Percentiles rank a stretch among this genome's conserved stretches.
Evolutionary conservation across 306 rosid genomes (phyloP).

Genomic region (Corylus americana): DNA sequence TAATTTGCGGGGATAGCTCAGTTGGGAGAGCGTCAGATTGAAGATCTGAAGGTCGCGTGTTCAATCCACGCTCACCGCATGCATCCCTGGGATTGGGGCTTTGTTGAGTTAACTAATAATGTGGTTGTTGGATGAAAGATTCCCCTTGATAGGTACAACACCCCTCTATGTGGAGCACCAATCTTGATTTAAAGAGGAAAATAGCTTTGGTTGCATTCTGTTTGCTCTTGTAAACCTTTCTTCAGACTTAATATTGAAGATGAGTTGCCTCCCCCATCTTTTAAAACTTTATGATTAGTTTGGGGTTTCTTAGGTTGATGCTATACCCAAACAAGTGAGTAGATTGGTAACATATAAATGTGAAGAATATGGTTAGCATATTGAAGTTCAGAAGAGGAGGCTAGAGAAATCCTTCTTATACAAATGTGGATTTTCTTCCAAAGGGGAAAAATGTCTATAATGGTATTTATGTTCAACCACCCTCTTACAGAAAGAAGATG

Average conservation of each 20-base stretch:
- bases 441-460: neutral
- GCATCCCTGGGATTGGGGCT: slow-evolving; percentile 41
- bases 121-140: neutral
- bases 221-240: neutral
- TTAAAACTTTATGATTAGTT: neutral
- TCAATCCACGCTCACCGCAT: slow-evolving; percentile 72
- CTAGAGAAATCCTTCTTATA: neutral
- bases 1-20: slow-evolving; percentile 75
- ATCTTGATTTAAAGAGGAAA: neutral
- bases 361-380: neutral
- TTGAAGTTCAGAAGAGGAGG: neutral
- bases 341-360: neutral
- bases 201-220: neutral
- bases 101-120: slow-evolving; percentile 22
- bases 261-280: neutral
- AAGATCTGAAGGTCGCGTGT: slow-evolving; percentile 73
- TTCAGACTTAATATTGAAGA: neutral
- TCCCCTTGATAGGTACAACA: neutral
- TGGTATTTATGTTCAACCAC: neutral
- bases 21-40: slow-evolving; percentile 72
- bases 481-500: neutral
- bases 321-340: neutral
- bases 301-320: neutral
- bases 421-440: neutral
- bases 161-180: neutral